Base-by-base conservation (phyloP, 2,329 filamentous ascomycete genomes). In the Seiridium unicorne region DNA sequence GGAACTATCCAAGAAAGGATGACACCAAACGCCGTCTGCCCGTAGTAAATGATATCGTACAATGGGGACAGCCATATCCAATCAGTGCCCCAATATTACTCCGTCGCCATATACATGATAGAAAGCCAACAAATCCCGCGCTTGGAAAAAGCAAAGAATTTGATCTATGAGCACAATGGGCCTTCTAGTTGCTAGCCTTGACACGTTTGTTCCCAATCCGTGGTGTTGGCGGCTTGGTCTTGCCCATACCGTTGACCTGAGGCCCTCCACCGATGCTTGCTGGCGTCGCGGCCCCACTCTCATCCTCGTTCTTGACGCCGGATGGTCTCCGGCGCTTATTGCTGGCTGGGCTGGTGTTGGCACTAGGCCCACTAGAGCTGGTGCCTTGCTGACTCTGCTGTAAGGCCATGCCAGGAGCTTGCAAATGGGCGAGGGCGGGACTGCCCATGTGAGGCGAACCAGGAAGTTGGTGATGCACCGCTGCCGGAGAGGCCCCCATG, bases 321-420 rank as follows among this genome's bases (percentile, higher is more conserved):
- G 84, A 86, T 0, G 83, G 81, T 36, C 84, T 77, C 66, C 84
- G 74, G 58, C 84, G 77, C 73, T 87, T 87, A 64, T 85, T 86
- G 40, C 82, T 84, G 32, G 83, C 80, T 44, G 85, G 85, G 38
- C 84, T 87, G 4, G 87, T 89, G 73, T 89, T 89, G 60, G 87
- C 86, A 69, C 86, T 89, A 5, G 86, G 85, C 1, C 85, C 87
- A 70, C 84, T 86, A 8, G 86, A 89, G 70, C 78, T 85, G 38
- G 86, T 88, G 44, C 87, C 87, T 69, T 89, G 87, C 70, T 89
- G 87, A 70, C 86, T 89, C 64, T 85, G 84, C 70, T 89, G 86
- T 62, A 86, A 76, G 70, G 87, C 84, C 87, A 89, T 89, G 63
- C 80, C 79, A 31, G 86, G 86, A 56, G 86, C 84, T 71, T 87